Evolutionary conservation across 352 stramenopile genomes (phyloP).

Genomic region (Phytopythium ostracodes): DNA sequence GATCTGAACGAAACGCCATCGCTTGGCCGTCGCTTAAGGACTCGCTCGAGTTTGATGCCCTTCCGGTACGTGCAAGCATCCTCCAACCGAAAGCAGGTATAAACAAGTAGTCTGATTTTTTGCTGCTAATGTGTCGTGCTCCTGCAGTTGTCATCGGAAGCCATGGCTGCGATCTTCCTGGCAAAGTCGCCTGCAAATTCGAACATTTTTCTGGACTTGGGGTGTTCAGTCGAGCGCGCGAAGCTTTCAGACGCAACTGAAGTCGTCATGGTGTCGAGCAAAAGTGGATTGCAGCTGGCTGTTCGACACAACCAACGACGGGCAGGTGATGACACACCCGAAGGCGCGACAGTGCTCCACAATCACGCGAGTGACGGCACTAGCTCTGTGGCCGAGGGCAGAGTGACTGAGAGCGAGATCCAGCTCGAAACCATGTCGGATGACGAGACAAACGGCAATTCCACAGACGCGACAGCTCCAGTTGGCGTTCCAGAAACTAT

Average conservation of each 20-base stretch:
- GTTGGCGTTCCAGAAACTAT: constrained; percentile 18
- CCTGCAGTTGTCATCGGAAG: constrained; percentile 10
- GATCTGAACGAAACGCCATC: neutral
- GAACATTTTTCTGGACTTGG: neutral
- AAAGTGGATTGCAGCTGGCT: neutral
- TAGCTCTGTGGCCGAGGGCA: too few species aligned
- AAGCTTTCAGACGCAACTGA: too few species aligned
- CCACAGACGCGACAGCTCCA: neutral
- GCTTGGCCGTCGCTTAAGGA: constrained; percentile 40
- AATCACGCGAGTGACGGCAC: neutral
- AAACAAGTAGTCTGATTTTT: neutral
- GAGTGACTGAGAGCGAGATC: neutral
- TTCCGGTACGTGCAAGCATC: constrained; percentile 13
- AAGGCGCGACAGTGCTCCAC: neutral
- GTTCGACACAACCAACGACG: neutral
- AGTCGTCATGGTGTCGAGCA: neutral
- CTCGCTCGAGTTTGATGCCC: constrained; percentile 24
- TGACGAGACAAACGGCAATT: neutral
- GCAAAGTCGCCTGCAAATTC: neutral
- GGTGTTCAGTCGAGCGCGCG: neutral
- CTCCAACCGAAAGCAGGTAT: neutral
- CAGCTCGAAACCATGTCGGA: neutral
- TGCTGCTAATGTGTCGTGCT: neutral
- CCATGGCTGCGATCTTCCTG: neutral
- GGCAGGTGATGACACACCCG: neutral